phyloP scores from a whole-genome alignment of 768 basidiomycete species.

The Podaxis carcinomalis region DNA sequence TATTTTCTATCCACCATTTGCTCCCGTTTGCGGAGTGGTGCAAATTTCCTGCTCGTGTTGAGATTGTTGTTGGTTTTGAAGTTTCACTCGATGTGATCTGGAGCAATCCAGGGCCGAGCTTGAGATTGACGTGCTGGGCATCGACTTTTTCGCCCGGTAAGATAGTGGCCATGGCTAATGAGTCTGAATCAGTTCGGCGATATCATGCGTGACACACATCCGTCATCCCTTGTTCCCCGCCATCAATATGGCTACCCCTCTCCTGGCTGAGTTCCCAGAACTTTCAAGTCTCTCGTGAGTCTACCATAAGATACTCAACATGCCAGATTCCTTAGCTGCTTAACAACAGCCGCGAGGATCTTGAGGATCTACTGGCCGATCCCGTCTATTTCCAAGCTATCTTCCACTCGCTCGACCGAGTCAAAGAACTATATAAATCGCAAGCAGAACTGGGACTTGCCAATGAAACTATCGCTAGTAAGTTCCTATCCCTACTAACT shows the following conservation, averaged over 20 bases:
- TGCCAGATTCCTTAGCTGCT: neutral
- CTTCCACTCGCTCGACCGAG: constrained; percentile 73
- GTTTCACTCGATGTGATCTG: constrained; percentile 33
- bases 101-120: constrained; percentile 80
- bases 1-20: constrained; percentile 88
- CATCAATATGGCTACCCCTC: constrained; percentile 35
- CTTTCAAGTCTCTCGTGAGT: constrained; percentile 68
- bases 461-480: constrained; percentile 85
- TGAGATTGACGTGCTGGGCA: constrained; percentile 73
- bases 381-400: constrained; percentile 83
- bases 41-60: constrained; percentile 69
- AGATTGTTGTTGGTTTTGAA: constrained; percentile 33
- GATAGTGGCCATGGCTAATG: constrained; percentile 38
- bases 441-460: constrained; percentile 78
- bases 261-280: constrained; percentile 67
- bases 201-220: constrained; percentile 11
- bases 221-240: constrained; percentile 7
- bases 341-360: constrained; percentile 65
- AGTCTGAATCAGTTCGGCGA: constrained; percentile 18
- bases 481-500: constrained; percentile 24
- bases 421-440: constrained; percentile 69
- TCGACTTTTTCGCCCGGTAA: constrained; percentile 81
- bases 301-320: neutral
- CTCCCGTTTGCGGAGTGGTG: constrained; percentile 68
- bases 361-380: constrained; percentile 86